Evolutionary conservation across 371 early-diverging fungal species (phyloP).

Genomic region (Chytridium lagenaria): DNA sequence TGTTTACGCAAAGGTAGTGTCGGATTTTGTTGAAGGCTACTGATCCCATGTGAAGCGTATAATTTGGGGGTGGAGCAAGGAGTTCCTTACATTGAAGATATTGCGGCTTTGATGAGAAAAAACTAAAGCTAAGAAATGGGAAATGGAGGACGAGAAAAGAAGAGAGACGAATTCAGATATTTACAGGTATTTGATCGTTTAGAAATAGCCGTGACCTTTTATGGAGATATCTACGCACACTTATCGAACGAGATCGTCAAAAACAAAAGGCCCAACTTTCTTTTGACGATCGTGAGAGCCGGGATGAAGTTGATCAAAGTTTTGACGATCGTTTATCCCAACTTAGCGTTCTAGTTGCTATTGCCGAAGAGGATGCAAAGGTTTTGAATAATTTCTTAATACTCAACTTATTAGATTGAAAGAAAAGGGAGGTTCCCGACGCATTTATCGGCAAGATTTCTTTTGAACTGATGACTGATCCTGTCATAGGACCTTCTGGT

Average conservation of each 20-base stretch:
- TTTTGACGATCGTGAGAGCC: slow-evolving; percentile 11
- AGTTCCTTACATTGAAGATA: slow-evolving; percentile 63
- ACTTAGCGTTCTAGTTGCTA: slow-evolving; percentile 40
- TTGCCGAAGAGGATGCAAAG: slow-evolving; percentile 47
- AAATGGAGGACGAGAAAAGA: slow-evolving; percentile 57
- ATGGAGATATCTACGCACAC: slow-evolving; percentile 48
- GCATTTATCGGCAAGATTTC: slow-evolving; percentile 56
- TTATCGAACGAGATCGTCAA: slow-evolving; percentile 64
- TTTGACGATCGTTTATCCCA: slow-evolving; percentile 35
- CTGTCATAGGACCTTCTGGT: slow-evolving; percentile 63
- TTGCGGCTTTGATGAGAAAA: slow-evolving; percentile 59
- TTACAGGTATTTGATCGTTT: slow-evolving; percentile 53
- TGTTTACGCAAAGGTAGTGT: slow-evolving; percentile 60
- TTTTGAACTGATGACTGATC: slow-evolving; percentile 63
- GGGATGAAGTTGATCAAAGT: slow-evolving; percentile 11
- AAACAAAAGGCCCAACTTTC: slow-evolving; percentile 31
- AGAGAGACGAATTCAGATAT: slow-evolving; percentile 67
- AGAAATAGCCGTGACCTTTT: not conserved
- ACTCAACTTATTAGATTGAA: not conserved
- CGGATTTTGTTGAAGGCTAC: not conserved
- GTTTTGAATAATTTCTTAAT: slow-evolving; percentile 7
- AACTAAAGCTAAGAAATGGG: slow-evolving; percentile 71
- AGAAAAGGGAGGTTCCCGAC: slow-evolving; percentile 53
- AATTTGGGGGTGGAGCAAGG: slow-evolving; percentile 62
- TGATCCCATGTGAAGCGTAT: slow-evolving; percentile 50